These are phyloP conservation scores for Batrachochytrium dendrobatidis DNA, from an alignment of 371 early-diverging fungal genomes.

Conservation along the genomic window DNA sequence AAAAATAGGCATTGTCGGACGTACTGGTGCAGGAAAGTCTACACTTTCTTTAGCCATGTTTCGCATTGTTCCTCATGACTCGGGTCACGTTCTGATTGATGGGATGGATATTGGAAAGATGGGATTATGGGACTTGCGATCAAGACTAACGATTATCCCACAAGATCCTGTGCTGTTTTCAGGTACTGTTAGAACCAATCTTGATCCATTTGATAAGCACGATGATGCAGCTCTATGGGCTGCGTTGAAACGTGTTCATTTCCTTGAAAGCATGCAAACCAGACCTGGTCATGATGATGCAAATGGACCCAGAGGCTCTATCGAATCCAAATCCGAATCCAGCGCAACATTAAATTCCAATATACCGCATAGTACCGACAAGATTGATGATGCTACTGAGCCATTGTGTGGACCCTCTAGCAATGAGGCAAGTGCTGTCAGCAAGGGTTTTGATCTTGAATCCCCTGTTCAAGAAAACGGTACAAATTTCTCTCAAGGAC, in stretches of 20 bases:
- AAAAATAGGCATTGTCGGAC: conserved; percentile 41
- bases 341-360: not conserved
- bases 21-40: conserved; percentile 58
- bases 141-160: conserved; percentile 48
- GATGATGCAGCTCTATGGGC: conserved; percentile 10
- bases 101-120: conserved; percentile 18
- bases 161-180: conserved; percentile 28
- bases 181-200: conserved; percentile 31
- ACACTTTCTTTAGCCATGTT: conserved; percentile 49
- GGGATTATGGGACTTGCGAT: conserved; percentile 40
- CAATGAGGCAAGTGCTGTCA: conserved; percentile 1
- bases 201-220: conserved; percentile 31
- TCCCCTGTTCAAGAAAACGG: conserved; percentile 28
- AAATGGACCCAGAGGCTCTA: conserved; percentile 18
- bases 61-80: conserved; percentile 42
- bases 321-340: not conserved
- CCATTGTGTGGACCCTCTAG: not conserved
- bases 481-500: conserved; percentile 37
- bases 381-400: conserved; percentile 9
- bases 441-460: conserved; percentile 18
- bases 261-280: conserved; percentile 33
- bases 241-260: conserved; percentile 1
- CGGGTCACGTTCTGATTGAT: conserved; percentile 32
- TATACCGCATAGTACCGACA: not conserved
- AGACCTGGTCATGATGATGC: conserved; percentile 32